Evolutionary conservation across 176 grass and related monocot genomes (phyloP), one percentile per base, ranked within the genome.

Genomic region (Ensete ventricosum): DNA sequence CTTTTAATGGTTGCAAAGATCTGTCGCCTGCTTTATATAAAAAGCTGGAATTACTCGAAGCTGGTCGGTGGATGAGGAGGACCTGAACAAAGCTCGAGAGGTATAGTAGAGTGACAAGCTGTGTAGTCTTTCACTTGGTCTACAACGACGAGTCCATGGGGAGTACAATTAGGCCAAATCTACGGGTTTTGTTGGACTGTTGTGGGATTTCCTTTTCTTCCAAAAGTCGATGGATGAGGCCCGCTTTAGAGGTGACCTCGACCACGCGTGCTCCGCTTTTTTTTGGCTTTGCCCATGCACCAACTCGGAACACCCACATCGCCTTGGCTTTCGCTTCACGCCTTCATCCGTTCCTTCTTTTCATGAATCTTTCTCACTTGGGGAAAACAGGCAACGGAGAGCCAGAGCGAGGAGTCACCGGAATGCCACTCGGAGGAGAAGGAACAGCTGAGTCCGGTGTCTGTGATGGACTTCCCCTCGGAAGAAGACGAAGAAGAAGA

Each of bases 391-490:
- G 64, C 11, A 12, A 8, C 27, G 11, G 64, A 67, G 23, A 34
- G 24, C 27, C 14, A 34, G 12, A 24, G 14, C 13, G 29, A 29
- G 26, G 65, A 68, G 25, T 68, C 65, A 7, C 24, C 11, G 23
- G 65, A 68, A 68, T 34, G 65, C 65, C 65, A 68, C 11, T 34
- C 27, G 11, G 49, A 52, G 43, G 68, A 71, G 68, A 71, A 51
- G 14, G 68, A 71, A 51, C 68, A 71, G 19, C 68, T 71, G 16
- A 71, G 68, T 64, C 93, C 93, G 1, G 87, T 96, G 60, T 84
- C 83, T 16, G 93, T 96, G 75, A 90, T 92, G 93, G 89, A 96
- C 75, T 96, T 96, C 77, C 93, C 87, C 22, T 90, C 68, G 76
- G 69, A 84, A 58, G 80, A 85, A 27, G 83, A 78, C 0, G 74